A percentile compares a stretch with the other conserved stretches of the same genome.
Evolutionary conservation across 2,329 filamentous ascomycete species (phyloP).

Genomic region (Ceratocystis papillata): DNA sequence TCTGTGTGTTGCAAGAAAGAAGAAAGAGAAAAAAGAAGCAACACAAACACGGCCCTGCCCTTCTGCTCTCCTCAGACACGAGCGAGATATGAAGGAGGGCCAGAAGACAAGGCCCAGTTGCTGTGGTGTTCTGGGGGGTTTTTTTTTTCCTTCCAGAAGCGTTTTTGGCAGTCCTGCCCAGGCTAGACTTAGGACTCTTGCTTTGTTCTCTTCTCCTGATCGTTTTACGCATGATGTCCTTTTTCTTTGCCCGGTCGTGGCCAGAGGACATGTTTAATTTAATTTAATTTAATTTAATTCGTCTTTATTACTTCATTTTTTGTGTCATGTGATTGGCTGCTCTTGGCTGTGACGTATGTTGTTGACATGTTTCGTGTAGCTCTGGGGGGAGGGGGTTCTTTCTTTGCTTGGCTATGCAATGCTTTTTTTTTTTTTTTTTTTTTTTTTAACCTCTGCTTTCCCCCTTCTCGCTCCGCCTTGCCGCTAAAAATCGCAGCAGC

Average conservation of each 20-base stretch:
- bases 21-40: neutral
- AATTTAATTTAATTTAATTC: neutral
- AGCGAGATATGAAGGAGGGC: constrained; percentile 10
- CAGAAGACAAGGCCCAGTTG: neutral
- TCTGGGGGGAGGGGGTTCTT: too few species aligned
- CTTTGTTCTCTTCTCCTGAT: neutral
- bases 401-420: too few species aligned
- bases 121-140: neutral
- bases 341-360: constrained; percentile 4
- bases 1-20: constrained; percentile 3
- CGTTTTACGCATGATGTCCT: neutral
- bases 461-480: neutral
- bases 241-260: neutral
- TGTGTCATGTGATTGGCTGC: neutral
- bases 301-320: neutral
- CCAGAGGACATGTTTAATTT: neutral
- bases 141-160: neutral
- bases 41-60: neutral
- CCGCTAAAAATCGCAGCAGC: neutral
- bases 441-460: neutral
- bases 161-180: neutral
- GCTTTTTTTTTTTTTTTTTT: neutral
- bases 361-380: neutral
- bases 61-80: neutral
- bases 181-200: neutral